Conservation (phyloP, 495 filamentous ascomycete species). For the Baudoinia panamericana region DNA sequence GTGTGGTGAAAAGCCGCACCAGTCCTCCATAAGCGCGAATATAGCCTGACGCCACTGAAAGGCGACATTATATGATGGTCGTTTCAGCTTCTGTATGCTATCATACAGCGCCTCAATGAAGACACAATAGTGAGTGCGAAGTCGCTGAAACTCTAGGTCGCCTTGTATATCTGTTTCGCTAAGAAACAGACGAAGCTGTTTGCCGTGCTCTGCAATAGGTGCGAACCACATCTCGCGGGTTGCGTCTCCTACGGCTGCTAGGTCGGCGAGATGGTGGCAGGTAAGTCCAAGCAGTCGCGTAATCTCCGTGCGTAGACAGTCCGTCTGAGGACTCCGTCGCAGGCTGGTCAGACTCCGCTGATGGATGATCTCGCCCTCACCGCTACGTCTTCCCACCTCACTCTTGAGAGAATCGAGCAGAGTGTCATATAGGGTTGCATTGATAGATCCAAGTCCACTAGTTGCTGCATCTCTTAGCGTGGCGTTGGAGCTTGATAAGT, state of each 20-base stretch:
- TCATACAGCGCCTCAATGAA: slow-evolving; percentile 87
- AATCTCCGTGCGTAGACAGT: slow-evolving; percentile 80
- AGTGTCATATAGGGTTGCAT: slow-evolving; percentile 86
- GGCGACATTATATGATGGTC: slow-evolving; percentile 83
- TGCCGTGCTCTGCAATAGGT: slow-evolving; percentile 80
- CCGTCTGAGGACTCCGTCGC: slow-evolving; percentile 62
- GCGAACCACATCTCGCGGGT: slow-evolving; percentile 90
- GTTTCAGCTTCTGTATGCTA: slow-evolving; percentile 72
- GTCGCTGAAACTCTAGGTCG: slow-evolving; percentile 88
- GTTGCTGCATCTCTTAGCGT: slow-evolving; percentile 85
- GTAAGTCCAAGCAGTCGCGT: slow-evolving; percentile 92
- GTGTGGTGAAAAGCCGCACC: slow-evolving; percentile 95
- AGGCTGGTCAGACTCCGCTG: slow-evolving; percentile 65
- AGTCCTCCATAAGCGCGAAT: slow-evolving; percentile 95
- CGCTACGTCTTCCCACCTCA: slow-evolving; percentile 65
- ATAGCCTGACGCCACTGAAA: slow-evolving; percentile 89
- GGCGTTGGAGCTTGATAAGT: slow-evolving; percentile 61
- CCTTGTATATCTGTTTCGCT: slow-evolving; percentile 89
- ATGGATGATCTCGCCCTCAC: slow-evolving; percentile 71
- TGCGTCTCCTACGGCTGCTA: slow-evolving; percentile 69
- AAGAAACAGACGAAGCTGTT: slow-evolving; percentile 82
- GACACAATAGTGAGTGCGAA: slow-evolving; percentile 86
- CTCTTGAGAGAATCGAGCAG: slow-evolving; percentile 81
- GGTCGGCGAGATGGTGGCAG: slow-evolving; percentile 71
- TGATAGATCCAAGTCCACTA: slow-evolving; percentile 81